Evolutionary conservation across 164 flowering plant species (phyloP).

Genomic region (Sedum album): DNA sequence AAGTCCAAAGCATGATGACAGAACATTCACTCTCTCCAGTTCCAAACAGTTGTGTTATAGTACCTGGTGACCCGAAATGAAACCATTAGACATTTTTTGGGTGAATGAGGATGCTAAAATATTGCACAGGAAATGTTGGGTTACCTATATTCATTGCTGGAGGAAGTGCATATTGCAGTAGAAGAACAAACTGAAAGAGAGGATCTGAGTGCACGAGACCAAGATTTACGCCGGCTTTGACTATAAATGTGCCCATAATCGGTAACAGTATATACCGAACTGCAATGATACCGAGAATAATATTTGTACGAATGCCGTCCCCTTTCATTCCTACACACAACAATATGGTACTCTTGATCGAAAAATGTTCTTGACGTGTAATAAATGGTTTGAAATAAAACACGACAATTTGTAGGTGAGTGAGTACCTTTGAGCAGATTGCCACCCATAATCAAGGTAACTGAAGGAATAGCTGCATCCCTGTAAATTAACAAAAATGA

Average conservation of each 20-base stretch:
- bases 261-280: conserved; percentile 24
- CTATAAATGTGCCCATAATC: conserved; percentile 18
- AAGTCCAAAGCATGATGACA: conserved; percentile 34
- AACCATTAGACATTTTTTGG: no score
- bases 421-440: conserved; percentile 56
- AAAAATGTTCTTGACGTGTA: not conserved
- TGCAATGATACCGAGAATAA: conserved; percentile 18
- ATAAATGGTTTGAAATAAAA: not conserved
- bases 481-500: conserved; percentile 33
- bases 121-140: not conserved
- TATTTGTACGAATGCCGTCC: conserved; percentile 7
- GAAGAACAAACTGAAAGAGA: conserved; percentile 25
- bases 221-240: conserved; percentile 18
- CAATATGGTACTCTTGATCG: not conserved
- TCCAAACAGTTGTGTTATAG: conserved; percentile 27
- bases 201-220: conserved; percentile 22
- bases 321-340: conserved; percentile 21
- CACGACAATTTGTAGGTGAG: not conserved
- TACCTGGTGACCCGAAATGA: conserved; percentile 17
- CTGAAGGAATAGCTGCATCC: conserved; percentile 60
- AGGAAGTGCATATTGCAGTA: conserved; percentile 31
- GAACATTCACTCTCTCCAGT: conserved; percentile 37
- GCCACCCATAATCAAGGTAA: conserved; percentile 61
- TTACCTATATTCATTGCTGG: conserved; percentile 28
- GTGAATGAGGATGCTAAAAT: no score